These are phyloP conservation scores for Phialophora tarda DNA, from an alignment of 2,329 filamentous ascomycete species.

Conservation along the genomic window DNA sequence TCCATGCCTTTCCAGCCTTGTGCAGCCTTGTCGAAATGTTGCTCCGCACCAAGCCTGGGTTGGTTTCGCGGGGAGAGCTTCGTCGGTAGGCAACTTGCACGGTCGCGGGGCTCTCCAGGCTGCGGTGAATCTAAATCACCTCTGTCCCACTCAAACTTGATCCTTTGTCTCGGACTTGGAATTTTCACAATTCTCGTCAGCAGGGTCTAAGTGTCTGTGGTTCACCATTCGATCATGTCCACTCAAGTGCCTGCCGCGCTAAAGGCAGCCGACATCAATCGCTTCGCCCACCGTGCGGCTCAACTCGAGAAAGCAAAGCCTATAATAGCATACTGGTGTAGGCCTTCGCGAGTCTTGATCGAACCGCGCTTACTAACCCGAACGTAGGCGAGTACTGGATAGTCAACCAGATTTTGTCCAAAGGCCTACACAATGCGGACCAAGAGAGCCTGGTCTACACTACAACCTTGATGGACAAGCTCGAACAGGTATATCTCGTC, in stretches of 20 bases:
- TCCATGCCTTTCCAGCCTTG: neutral
- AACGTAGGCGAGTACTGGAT: slow-evolving; percentile 82
- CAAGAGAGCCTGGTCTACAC: slow-evolving; percentile 82
- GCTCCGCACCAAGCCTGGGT: neutral
- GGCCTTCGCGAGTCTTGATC: slow-evolving; percentile 46
- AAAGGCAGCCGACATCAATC: slow-evolving; percentile 79
- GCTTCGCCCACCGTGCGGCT: slow-evolving; percentile 80
- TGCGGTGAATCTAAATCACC: neutral
- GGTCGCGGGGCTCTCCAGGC: neutral
- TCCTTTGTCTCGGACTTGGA: neutral
- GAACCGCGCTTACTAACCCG: slow-evolving; percentile 38
- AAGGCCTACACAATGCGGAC: slow-evolving; percentile 77
- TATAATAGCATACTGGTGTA: slow-evolving; percentile 94
- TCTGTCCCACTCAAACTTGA: neutral
- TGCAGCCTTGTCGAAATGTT: slow-evolving; percentile 3
- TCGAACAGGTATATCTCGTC: slow-evolving; percentile 69
- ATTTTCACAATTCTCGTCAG: neutral
- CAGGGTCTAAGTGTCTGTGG: neutral
- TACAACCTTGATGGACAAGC: slow-evolving; percentile 82
- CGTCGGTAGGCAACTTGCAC: neutral
- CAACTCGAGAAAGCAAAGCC: slow-evolving; percentile 87
- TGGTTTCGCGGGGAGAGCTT: slow-evolving; percentile 1
- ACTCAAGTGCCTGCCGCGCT: slow-evolving; percentile 72
- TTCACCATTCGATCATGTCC: slow-evolving; percentile 63
- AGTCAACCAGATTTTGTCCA: slow-evolving; percentile 86